Evolutionary conservation across 2,329 filamentous ascomycete genomes (phyloP).

Genomic region (Leptographium flavum): DNA sequence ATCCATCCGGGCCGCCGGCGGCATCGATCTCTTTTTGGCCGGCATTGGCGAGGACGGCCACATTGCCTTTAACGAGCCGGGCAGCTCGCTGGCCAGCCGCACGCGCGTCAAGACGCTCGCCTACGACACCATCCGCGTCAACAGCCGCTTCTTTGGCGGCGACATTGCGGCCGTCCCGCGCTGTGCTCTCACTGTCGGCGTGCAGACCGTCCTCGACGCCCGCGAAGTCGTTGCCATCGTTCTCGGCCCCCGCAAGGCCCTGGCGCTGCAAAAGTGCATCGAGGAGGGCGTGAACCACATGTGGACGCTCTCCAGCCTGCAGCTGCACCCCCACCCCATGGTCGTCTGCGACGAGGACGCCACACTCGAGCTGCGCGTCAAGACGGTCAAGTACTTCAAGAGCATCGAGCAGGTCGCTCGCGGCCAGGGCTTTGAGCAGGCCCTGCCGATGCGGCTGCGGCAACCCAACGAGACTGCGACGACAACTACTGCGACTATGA

Average conservation of each 20-base stretch:
- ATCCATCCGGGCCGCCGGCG: constrained; percentile 51
- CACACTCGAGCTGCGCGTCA: constrained; percentile 48
- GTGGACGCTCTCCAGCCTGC: constrained; percentile 64
- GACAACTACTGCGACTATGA: not conserved
- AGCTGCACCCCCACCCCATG: constrained; percentile 58
- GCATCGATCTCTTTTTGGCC: constrained; percentile 64
- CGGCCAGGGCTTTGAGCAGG: constrained; percentile 29
- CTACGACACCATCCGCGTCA: constrained; percentile 64
- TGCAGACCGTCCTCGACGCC: constrained; percentile 45
- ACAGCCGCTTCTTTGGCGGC: constrained; percentile 58
- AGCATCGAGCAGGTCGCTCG: constrained; percentile 42
- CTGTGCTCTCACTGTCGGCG: constrained; percentile 53
- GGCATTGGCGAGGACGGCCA: constrained; percentile 68
- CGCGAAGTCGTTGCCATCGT: constrained; percentile 63
- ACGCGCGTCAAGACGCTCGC: constrained; percentile 67
- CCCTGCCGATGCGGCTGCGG: constrained; percentile 36
- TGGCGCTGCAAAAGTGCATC: constrained; percentile 57
- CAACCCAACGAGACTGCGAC: constrained; percentile 16
- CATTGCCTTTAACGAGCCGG: constrained; percentile 72
- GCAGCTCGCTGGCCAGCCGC: constrained; percentile 52
- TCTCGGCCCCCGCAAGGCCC: constrained; percentile 57
- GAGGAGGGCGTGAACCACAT: constrained; percentile 66
- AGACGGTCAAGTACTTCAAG: constrained; percentile 52
- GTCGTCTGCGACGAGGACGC: constrained; percentile 64
- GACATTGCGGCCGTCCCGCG: constrained; percentile 51